phyloP scores from a whole-genome alignment of 441 rosid species.

The Geranium incanum region DNA sequence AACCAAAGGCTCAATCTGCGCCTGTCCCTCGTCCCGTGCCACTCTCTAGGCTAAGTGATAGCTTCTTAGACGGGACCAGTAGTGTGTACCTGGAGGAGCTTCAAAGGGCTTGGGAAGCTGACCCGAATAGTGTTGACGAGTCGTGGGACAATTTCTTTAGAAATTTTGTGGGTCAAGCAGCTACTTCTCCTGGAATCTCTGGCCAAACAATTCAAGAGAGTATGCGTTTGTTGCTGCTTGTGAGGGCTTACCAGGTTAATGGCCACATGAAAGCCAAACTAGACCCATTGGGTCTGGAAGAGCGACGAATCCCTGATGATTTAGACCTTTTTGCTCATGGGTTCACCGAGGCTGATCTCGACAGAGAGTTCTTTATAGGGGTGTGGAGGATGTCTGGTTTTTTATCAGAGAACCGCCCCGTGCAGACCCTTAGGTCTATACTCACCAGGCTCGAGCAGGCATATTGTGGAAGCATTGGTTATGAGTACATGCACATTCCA shows the following conservation, averaged over 20 bases:
- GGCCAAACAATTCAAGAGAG: constrained; percentile 73
- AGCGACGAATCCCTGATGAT: constrained; percentile 72
- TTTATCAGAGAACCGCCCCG: constrained; percentile 89
- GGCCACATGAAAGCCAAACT: constrained; percentile 93
- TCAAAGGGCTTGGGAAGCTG: too few species aligned
- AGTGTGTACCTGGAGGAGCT: too few species aligned
- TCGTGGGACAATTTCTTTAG: constrained; percentile 69
- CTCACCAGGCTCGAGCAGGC: constrained; percentile 89
- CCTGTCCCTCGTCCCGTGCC: constrained; percentile 66
- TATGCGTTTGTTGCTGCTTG: constrained; percentile 37
- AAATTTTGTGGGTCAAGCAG: constrained; percentile 90
- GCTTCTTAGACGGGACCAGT: too few species aligned
- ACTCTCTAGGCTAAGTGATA: too few species aligned
- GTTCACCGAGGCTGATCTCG: constrained; percentile 86
- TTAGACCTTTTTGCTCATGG: constrained; percentile 72
- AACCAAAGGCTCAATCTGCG: constrained; percentile 56
- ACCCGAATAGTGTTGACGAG: too few species aligned
- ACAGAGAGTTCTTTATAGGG: constrained; percentile 87
- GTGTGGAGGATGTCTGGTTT: constrained; percentile 95
- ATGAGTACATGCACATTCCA: constrained; percentile 89
- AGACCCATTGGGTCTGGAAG: constrained; percentile 76
- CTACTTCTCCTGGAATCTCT: constrained; percentile 86
- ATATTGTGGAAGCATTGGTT: constrained; percentile 89
- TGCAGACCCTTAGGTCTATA: constrained; percentile 82
- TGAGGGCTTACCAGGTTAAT: constrained; percentile 92